Evolutionary conservation across 495 filamentous ascomycete species (phyloP), one percentile per base, ranked within the genome.

Genomic region (Trichoderma virens): DNA sequence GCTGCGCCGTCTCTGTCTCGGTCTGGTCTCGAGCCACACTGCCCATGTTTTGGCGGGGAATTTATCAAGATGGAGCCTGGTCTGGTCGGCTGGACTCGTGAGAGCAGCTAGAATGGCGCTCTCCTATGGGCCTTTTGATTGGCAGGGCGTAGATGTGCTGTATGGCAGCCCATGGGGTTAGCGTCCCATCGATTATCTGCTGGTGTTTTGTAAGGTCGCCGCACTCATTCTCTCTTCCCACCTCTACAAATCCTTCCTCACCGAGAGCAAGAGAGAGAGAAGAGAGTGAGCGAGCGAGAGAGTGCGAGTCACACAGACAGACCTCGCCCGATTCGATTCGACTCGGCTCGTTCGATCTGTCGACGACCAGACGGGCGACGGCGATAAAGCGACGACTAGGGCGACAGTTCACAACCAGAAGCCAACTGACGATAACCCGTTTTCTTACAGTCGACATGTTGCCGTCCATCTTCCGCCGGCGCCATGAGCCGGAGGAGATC

Each of bases 401-500:
- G 25, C 51, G 27, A 27, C 9, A 56, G 28, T 28, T 28, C 51
- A 30, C 11, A 56, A 14, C 8, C 6, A 16, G 25, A 13, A 9
- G 25, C 23, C 51, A 28, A 18, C 61, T 23, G 11, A 25, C 61
- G 18, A 39, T 20, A 1, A 23, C n/a, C 39, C 30, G 41, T 9
- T 8, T 60, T 60, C 28, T 41, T 28, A 69, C 67, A 66, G 30
- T 47, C 32, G 69, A 56, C 51, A 56, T 56, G 51, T 13, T 47
- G 27, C 38, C 38, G 13, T 38, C 61, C 68, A 66, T 67, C 54
- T 71, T 72, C 47, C 72, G 71, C 61, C 69, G 68, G 65, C 68
- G 70, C 32, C 66, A 61, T 61, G 61, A 60, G 63, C 30, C 68
- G 25, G 68, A 71, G 61, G 68, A 65, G 65, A 61, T 67, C 61